Evolutionary conservation across 768 basidiomycete genomes (phyloP).

Genomic region (Kondoa subrosea): DNA sequence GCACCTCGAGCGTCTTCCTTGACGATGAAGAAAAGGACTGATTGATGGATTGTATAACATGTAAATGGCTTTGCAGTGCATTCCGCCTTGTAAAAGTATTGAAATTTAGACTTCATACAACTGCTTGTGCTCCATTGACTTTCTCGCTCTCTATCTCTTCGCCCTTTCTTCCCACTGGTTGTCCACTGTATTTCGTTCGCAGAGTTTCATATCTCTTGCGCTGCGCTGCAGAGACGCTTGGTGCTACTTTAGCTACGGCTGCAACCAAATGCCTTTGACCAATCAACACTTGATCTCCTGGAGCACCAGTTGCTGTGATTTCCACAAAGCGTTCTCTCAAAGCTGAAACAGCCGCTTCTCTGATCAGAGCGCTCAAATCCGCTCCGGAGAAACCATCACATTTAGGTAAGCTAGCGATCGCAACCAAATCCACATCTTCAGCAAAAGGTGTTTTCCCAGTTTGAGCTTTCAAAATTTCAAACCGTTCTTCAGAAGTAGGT

Average conservation of each 20-base stretch:
- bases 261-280: constrained; percentile 48
- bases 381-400: constrained; percentile 81
- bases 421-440: constrained; percentile 44
- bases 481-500: constrained; percentile 66
- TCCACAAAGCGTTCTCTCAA: constrained; percentile 24
- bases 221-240: constrained; percentile 68
- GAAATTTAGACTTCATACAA: background rate
- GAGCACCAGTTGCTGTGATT: constrained; percentile 20
- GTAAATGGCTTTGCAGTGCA: too few relatives aligned
- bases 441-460: constrained; percentile 55
- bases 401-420: constrained; percentile 48
- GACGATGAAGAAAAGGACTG: too few relatives aligned
- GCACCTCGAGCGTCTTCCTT: too few relatives aligned
- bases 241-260: constrained; percentile 64
- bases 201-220: constrained; percentile 65
- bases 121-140: background rate
- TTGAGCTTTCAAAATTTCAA: constrained; percentile 67
- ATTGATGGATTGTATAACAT: constrained; percentile 1
- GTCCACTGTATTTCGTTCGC: constrained; percentile 63
- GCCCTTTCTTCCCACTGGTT: constrained; percentile 33
- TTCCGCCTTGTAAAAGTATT: background rate
- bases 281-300: constrained; percentile 38
- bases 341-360: constrained; percentile 53
- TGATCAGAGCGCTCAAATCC: constrained; percentile 74
- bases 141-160: constrained; percentile 5